A percentile compares a stretch with the other conserved stretches of the same genome.
Conservation (phyloP, 768 basidiomycete genomes). For the Naematelia aurantialba region DNA sequence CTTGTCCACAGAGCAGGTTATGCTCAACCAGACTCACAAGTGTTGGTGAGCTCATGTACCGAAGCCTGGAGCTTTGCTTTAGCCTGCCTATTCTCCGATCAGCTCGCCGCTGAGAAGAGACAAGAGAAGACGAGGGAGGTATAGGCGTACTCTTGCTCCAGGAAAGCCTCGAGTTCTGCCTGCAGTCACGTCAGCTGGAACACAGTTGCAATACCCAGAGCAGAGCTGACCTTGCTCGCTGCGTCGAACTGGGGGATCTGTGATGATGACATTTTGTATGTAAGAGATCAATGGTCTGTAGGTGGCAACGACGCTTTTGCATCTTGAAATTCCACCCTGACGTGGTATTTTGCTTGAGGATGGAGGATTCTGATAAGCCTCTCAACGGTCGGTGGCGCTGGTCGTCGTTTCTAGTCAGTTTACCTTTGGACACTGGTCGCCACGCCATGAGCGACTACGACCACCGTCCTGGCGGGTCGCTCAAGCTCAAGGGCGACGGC, state of each 20-base stretch:
- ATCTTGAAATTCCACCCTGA: not conserved
- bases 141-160: conserved; percentile 63
- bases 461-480: conserved; percentile 44
- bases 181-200: conserved; percentile 44
- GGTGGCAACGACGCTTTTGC: conserved; percentile 5
- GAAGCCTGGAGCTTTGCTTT: conserved; percentile 65
- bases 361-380: not conserved
- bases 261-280: conserved; percentile 30
- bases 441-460: conserved; percentile 47
- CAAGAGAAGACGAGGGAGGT: not conserved
- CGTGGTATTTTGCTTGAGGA: not conserved
- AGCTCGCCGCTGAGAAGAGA: not conserved
- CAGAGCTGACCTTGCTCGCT: conserved; percentile 38
- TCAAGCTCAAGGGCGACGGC: conserved; percentile 48
- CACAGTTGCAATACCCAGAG: not conserved
- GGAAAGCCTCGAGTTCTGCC: conserved; percentile 77
- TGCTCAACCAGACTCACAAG: too few species aligned
- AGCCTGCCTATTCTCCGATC: conserved; percentile 55
- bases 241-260: conserved; percentile 47
- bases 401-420: not conserved
- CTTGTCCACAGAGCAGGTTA: not conserved
- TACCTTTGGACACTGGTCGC: not conserved
- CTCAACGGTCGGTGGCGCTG: conserved; percentile 1
- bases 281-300: not conserved
- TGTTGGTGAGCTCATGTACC: conserved; percentile 74